Evolutionary conservation across 495 filamentous ascomycete species (phyloP).

Genomic region (Poronia punctata): DNA sequence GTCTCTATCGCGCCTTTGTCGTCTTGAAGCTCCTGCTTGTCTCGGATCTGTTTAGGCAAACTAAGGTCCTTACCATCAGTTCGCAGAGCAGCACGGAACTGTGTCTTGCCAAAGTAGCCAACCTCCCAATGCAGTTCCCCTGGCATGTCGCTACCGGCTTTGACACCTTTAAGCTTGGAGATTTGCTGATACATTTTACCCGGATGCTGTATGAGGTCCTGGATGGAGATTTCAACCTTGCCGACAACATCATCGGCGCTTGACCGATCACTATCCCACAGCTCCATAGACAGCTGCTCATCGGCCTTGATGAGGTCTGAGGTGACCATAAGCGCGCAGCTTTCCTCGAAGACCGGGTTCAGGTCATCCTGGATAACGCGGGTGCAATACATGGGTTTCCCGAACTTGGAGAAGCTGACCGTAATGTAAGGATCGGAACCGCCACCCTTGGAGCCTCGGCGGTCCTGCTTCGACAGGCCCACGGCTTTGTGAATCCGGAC

Average conservation of each 20-base stretch:
- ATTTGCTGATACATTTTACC: conserved; percentile 86
- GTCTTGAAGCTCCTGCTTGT: conserved; percentile 75
- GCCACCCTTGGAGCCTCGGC: conserved; percentile 72
- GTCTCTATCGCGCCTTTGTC: conserved; percentile 76
- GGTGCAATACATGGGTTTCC: conserved; percentile 97
- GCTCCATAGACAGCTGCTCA: conserved; percentile 85
- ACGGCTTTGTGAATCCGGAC: conserved; percentile 81
- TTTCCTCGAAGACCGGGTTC: conserved; percentile 90
- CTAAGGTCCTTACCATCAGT: conserved; percentile 79
- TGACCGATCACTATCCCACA: conserved; percentile 88
- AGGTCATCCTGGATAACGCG: conserved; percentile 90
- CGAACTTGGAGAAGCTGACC: conserved; percentile 68
- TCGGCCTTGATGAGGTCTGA: conserved; percentile 85
- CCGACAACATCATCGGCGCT: conserved; percentile 91
- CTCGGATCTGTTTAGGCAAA: conserved; percentile 63
- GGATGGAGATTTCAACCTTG: conserved; percentile 86
- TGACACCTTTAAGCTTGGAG: conserved; percentile 74
- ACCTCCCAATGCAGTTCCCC: conserved; percentile 94
- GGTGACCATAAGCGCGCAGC: conserved; percentile 76
- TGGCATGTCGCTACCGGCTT: conserved; percentile 81
- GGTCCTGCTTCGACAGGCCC: conserved; percentile 88
- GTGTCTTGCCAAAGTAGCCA: conserved; percentile 84
- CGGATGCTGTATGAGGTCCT: conserved; percentile 89
- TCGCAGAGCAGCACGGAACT: conserved; percentile 71
- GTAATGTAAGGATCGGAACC: conserved; percentile 91